These are phyloP conservation scores for Populus hybrid DNA, from an alignment of 441 rosid species.

Conservation along the genomic window DNA sequence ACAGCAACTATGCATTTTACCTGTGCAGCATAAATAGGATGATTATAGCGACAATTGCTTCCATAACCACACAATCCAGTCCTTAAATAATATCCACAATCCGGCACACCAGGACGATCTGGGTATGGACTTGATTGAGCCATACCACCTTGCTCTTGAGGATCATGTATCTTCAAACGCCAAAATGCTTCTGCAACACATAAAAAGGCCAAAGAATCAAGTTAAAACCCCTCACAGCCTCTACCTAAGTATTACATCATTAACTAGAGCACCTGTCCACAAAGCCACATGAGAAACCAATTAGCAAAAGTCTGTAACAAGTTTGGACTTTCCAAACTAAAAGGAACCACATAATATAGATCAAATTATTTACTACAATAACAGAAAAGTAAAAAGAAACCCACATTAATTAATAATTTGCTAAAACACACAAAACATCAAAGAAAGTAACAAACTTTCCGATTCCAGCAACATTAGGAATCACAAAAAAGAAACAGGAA, in stretches of 20 bases:
- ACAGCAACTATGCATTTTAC: no score
- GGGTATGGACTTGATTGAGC: constrained; percentile 51
- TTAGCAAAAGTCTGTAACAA: neutral
- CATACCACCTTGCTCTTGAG: constrained; percentile 32
- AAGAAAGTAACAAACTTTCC: neutral
- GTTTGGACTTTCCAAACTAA: neutral
- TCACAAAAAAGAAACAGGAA: neutral
- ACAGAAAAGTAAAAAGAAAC: neutral
- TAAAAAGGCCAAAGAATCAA: constrained; percentile 19
- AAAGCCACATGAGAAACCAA: neutral
- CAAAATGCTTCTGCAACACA: constrained; percentile 38
- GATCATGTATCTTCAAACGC: constrained; percentile 53
- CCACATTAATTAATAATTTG: neutral
- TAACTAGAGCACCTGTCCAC: neutral
- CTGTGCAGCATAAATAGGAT: no score
- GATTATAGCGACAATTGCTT: no score
- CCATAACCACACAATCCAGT: no score
- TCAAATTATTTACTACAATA: neutral
- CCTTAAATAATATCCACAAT: no score
- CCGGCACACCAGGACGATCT: constrained; percentile 78
- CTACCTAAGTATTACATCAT: neutral
- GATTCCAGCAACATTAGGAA: neutral
- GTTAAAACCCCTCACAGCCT: neutral
- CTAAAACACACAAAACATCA: neutral
- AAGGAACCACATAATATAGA: neutral